phyloP scores from a whole-genome alignment of 192 early-diverging fungal genomes.

The Linnemannia elongata region DNA sequence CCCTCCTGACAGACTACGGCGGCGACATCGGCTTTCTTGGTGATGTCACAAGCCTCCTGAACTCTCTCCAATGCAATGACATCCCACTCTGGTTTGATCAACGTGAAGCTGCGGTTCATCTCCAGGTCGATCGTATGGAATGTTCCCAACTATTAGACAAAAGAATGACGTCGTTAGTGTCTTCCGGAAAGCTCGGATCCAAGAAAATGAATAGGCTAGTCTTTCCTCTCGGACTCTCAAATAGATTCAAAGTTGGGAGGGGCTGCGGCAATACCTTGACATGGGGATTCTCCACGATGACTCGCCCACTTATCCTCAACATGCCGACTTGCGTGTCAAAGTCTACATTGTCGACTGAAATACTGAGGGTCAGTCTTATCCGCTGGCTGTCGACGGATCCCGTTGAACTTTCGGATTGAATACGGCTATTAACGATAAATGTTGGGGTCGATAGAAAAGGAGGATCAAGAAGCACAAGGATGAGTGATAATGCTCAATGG shows the following conservation, averaged over 20 bases:
- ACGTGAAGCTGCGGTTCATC: conserved; percentile 88
- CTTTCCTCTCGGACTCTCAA: conserved; percentile 1
- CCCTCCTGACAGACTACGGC: conserved; percentile 94
- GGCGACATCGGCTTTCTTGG: conserved; percentile 91
- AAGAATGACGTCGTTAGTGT: conserved; percentile 18
- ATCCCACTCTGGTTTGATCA: conserved; percentile 95
- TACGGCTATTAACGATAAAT: conserved; percentile 67
- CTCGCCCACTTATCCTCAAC: conserved; percentile 90
- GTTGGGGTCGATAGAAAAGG: neutral
- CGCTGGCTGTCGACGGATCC: conserved; percentile 90
- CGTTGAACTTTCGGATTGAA: conserved; percentile 89
- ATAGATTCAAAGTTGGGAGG: neutral
- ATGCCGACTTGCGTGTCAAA: conserved; percentile 91
- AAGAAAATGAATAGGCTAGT: conserved; percentile 12
- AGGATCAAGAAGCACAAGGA: neutral
- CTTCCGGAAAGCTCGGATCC: neutral
- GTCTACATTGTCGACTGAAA: conserved; percentile 87
- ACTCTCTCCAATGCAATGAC: conserved; percentile 91
- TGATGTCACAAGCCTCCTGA: conserved; percentile 89
- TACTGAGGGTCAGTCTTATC: conserved; percentile 84
- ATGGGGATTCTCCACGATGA: conserved; percentile 87
- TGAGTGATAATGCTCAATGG: neutral
- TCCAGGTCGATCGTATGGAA: conserved; percentile 97
- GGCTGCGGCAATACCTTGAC: conserved; percentile 76
- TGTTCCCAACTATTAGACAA: conserved; percentile 75